These are phyloP conservation scores for Ceratobasidium sp. DNA, from an alignment of 1,284 basidiomycete genomes.

Conservation along the genomic window DNA sequence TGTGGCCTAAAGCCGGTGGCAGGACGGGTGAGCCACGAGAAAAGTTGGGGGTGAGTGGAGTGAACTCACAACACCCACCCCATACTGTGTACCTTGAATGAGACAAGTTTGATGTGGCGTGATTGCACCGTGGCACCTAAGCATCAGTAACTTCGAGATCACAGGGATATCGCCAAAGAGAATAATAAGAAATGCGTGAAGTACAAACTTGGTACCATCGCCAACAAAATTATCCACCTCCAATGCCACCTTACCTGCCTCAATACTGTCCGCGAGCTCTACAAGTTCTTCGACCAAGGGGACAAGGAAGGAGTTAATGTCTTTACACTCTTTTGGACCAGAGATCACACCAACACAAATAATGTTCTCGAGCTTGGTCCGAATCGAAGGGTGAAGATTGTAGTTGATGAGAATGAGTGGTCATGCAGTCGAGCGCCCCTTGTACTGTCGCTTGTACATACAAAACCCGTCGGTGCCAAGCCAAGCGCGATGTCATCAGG, in stretches of 20 bases:
- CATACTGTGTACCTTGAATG: slow-evolving; percentile 44
- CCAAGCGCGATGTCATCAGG: slow-evolving; percentile 50
- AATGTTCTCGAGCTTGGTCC: slow-evolving; percentile 36
- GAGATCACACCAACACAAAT: slow-evolving; percentile 43
- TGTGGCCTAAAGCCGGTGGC: too few species aligned
- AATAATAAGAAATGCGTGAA: slow-evolving; percentile 36
- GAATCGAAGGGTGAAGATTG: slow-evolving; percentile 42
- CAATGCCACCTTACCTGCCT: neutral
- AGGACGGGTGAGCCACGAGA: too few species aligned
- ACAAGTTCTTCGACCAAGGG: slow-evolving; percentile 40
- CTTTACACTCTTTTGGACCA: slow-evolving; percentile 40
- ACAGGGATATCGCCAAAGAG: slow-evolving; percentile 43
- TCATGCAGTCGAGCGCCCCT: slow-evolving; percentile 51
- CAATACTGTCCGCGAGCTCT: slow-evolving; percentile 37
- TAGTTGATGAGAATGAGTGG: slow-evolving; percentile 43
- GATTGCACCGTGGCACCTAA: neutral
- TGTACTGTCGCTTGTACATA: slow-evolving; percentile 47
- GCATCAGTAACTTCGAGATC: slow-evolving; percentile 5
- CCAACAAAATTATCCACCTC: slow-evolving; percentile 4
- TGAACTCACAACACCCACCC: too few species aligned
- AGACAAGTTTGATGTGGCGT: neutral
- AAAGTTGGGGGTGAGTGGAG: too few species aligned
- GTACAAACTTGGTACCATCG: slow-evolving; percentile 3
- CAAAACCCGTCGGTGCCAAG: slow-evolving; percentile 51
- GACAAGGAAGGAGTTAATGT: slow-evolving; percentile 42